Base-by-base conservation (phyloP, 225 moss, liverwort and hornwort genomes). In the Neckera pumila region DNA sequence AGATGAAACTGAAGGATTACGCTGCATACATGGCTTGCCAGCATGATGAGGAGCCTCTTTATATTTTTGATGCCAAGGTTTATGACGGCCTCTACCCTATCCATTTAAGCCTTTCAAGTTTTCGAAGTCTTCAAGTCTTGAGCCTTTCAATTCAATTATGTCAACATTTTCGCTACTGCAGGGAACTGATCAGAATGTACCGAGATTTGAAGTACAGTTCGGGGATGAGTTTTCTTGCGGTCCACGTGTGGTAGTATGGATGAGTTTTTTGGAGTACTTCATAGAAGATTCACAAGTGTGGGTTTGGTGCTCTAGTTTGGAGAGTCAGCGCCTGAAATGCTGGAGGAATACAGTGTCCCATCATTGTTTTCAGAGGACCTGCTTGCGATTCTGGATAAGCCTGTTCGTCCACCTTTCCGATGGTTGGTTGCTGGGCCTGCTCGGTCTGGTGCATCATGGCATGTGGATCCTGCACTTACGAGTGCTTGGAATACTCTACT, bases 401-500 rank as follows among this genome's bases (percentile, higher is more conserved):
- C 87, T 74, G 83, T 92, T 85, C 95, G 99, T 86, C 97, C 97
- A 82, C 91, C 96, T 86, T 97, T 96, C 85, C 97, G 99, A 60
- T 99, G 99, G 99, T 92, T 99, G 63, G 97, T 99, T 88, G 93
- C 96, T 86, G 99, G 99, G 71, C 99, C 99, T 80, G 92, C 96
- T 65, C 92, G 97, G 88, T 99, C 99, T 88, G 99, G 99, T 90
- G 99, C 97, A 86, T 96, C 97, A 86, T 99, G 99, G 99, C 99
- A 99, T 91, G 99, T 99, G 76, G 99, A 97, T 92, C 99, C 99
- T 92, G 97, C 96, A 58, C 95, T 99, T 54, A 99, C 97, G 43
- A 97, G 99, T 93, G 99, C 99, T 89, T 99, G 99, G 99, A 99
- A 99, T 82, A 91, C 97, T 85, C 92, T 99, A 85, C 91, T 99